Base-by-base conservation (phyloP, 2,329 filamentous ascomycete genomes). In the Thielaviopsis musarum region DNA sequence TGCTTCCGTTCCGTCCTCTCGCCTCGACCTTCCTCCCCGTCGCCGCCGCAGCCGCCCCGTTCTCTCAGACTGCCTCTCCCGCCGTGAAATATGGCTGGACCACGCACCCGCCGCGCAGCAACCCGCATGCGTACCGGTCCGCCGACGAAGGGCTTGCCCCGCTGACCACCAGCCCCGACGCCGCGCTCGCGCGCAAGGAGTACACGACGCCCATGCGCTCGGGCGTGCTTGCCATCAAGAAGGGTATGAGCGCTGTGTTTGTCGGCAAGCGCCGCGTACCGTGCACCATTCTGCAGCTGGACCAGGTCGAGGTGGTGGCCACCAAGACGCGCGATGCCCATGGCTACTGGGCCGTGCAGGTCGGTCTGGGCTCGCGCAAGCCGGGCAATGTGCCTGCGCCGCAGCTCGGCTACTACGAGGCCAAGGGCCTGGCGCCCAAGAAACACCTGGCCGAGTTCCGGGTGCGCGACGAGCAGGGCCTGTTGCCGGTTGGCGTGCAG, bases 241-340 rank as follows among this genome's bases (percentile, higher is more conserved):
- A 91, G 74, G 93, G 93, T 71, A 97, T 98, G 88, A 95, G 90
- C 52, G 91, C 87, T 62, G 74, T 96, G 64, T 97, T 87, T 77
- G 84, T 90, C 68, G 81, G 83, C 66, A 87, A 87, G 65, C 80
- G 79, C 64, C 84, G 91, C 64, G 86, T 84, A 61, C 79, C 91
- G 21, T 95, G 90, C 76, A 98, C 93, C 15, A 86, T 98, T 58
- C 79, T 98, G 60, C 91, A 97, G 74, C 78, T 98, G 66, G 93
- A 98, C 71, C 80, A 88, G 66, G 90, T 94, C 62, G 87, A 97
- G 73, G 90, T 96, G 9, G 76, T 96, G 48, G 84, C 85, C 61
- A 85, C 88, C 73, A 96, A 95, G 78, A 93, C 88, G 63, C 75
- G 83, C 38, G 76, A 83, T 63, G 76, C 78, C 68, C 84, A 97